These are phyloP conservation scores for Fraxinus pennsylvanica DNA, from an alignment of 257 asterid species.

Conservation along the genomic window DNA sequence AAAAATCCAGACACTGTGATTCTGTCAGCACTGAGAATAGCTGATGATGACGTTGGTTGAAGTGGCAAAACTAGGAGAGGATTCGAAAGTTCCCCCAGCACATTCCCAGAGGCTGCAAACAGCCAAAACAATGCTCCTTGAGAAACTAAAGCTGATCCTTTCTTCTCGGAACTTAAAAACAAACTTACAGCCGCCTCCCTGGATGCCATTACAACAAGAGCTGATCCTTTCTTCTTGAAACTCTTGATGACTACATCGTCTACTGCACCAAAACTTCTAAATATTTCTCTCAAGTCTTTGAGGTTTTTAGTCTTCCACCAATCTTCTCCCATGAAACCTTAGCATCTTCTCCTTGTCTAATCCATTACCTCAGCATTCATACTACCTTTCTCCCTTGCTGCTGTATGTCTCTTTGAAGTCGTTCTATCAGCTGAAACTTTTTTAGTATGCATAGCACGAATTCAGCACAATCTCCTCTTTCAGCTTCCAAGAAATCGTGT, in stretches of 20 bases:
- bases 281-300: conserved; percentile 57
- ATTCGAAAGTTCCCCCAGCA: not conserved
- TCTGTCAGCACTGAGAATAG: not conserved
- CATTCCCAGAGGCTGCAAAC: not conserved
- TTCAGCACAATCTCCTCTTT: conserved; percentile 59
- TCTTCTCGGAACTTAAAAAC: not conserved
- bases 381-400: conserved; percentile 24
- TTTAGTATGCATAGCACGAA: conserved; percentile 51
- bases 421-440: conserved; percentile 33
- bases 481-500: conserved; percentile 49
- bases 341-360: conserved; percentile 67
- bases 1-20: too few species aligned
- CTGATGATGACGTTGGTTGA: not conserved
- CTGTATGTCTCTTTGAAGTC: conserved; percentile 36
- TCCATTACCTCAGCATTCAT: conserved; percentile 31
- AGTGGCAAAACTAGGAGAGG: not conserved
- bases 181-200: conserved; percentile 67
- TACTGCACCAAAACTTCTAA: conserved; percentile 65
- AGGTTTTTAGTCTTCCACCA: conserved; percentile 62
- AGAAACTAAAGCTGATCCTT: not conserved
- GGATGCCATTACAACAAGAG: conserved; percentile 83
- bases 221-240: conserved; percentile 67
- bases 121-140: not conserved
- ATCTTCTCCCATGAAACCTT: conserved; percentile 84
- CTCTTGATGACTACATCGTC: conserved; percentile 81